Base-by-base conservation (phyloP, 768 basidiomycete species). In the Boletus tylopilopsis region DNA sequence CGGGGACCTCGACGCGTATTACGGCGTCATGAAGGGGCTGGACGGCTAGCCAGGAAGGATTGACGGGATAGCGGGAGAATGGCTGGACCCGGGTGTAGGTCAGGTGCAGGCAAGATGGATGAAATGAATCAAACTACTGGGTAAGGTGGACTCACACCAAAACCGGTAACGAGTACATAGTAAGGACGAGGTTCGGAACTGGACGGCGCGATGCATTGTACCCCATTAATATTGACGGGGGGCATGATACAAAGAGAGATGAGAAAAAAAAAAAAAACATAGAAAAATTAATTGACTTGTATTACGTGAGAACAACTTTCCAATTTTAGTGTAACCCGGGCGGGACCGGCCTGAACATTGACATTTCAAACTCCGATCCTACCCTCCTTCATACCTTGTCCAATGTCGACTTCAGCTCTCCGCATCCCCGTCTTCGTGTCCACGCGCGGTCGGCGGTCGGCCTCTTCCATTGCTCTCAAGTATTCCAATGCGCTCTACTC, bases 401-500 rank as follows among this genome's bases (percentile, higher is more conserved):
- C 79, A 72, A 79, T 87, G 75, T 73, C 86, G 67, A 69, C 76
- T 66, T 71, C 79, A 56, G 68, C 77, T 49, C 68, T 77, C 59
- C 85, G 83, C 58, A 69, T 78, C 55, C 70, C 73, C 59, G 62
- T 72, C 49, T 66, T 69, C 47, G 62, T 69, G 42, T 69, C 75
- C 51, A 6, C 35, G 22, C 71, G 72, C 21, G 78, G 76, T 52
- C 64, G 80, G 55, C 87, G 90, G 43, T 81, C 85, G 13, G 89
- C 84, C 43, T 89, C 87, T 30, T 71, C 79, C 52, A 85, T 93
- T 57, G 85, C 90, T 11, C 70, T 78, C 63, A 93, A 91, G 72
- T 93, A 93, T 64, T 89, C 90, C 55, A 84, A 84, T 51, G 90
- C 90, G 27, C 75, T 83, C 53, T 93, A 87, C 64, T 79, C 80